These are phyloP conservation scores for Silene conica DNA, from an alignment of 148 eudicot genomes.

Conservation along the genomic window DNA sequence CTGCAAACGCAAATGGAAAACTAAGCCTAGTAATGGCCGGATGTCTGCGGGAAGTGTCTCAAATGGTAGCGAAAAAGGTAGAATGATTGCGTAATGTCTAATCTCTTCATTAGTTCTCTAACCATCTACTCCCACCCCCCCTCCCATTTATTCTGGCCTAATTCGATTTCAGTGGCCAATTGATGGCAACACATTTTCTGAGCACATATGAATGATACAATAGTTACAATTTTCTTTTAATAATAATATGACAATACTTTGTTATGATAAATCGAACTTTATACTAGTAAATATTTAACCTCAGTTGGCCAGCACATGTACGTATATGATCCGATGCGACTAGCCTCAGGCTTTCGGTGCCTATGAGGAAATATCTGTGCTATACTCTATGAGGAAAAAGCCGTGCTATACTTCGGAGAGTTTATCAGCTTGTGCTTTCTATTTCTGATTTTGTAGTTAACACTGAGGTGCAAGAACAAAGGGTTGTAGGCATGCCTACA, in stretches of 20 bases:
- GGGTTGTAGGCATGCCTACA: slow-evolving; percentile 47
- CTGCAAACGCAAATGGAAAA: slow-evolving; percentile 55
- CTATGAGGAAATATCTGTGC: neutral
- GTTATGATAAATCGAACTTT: no score
- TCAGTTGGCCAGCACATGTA: no score
- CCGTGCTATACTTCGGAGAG: neutral
- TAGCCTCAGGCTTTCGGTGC: no score
- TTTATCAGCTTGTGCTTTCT: slow-evolving; percentile 13
- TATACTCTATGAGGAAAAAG: no score
- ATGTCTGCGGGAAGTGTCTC: slow-evolving; percentile 53
- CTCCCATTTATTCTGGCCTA: neutral
- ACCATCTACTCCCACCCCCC: neutral
- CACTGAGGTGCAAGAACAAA: slow-evolving; percentile 71
- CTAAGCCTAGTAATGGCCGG: slow-evolving; percentile 38
- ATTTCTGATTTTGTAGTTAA: slow-evolving; percentile 32
- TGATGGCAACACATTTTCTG: no score
- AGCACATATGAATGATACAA: no score
- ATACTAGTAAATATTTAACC: no score
- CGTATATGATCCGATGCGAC: no score
- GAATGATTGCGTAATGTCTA: neutral
- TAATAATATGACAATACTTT: no score
- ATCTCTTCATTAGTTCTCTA: neutral
- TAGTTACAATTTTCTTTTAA: no score
- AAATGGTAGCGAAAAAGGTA: slow-evolving; percentile 60
- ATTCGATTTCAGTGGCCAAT: no score